Base-by-base conservation (phyloP, 129 eudicot species). In the Tagetes patula region DNA sequence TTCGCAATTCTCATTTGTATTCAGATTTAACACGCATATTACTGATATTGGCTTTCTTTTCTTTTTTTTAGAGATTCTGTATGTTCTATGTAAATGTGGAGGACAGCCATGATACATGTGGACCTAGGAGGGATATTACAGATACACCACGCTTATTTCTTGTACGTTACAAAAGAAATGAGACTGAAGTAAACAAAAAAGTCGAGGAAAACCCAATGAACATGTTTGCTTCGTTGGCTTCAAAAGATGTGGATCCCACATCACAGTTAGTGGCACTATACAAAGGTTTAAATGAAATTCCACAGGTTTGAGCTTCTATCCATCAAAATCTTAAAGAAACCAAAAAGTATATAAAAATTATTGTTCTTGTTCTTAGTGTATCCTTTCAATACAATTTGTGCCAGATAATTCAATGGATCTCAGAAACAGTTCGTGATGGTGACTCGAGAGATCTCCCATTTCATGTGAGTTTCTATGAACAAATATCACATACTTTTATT, bases 191-290 rank as follows among this genome's bases (percentile, higher is more conserved):
- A 39, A 79, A 61, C 61, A 72, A 65, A 41, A 82, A 81, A 31
- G 67, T 56, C 12, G 85, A 78, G 40, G 84, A 80, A 72, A 71
- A 81, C 37, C 53, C 83, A 14, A 86, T 43, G 65, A 71, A 71
- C 75, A 67, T 74, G 69, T 65, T 87, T 11, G 85, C 85, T 71
- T 59, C 85, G 61, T 71, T 80, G 79, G 81, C 82, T 74, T 74
- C 85, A 0, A 72, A 64, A 27, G 96, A 88, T 43, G 56, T 77
- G 7, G 99, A 90, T 73, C 97, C 97, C 74, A 92, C 89, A 37
- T 85, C 91, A 67, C 95, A 92, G 60, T 84, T 95, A 48, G 99
- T 95, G 68, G 97, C 99, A 3, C 76, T 87, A 65, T 95, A 95
- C 86, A 86, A 90, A 77, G 99, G 99, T 73, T 81, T 88, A 27